These are phyloP conservation scores for Thelonectria rubi DNA, from an alignment of 2,329 filamentous ascomycete species.

Conservation along the genomic window DNA sequence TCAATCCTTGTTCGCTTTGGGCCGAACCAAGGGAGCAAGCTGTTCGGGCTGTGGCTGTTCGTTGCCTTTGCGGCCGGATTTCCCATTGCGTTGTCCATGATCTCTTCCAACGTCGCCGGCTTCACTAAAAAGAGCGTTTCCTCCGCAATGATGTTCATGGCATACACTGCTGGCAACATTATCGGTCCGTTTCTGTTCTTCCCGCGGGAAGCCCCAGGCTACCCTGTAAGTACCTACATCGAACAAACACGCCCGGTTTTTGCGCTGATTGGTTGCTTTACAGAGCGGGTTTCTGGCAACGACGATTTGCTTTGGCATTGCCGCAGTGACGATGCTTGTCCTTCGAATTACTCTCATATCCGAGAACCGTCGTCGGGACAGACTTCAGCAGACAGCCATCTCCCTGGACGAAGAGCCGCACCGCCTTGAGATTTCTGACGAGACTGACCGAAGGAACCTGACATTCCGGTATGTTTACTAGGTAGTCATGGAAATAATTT, in stretches of 20 bases:
- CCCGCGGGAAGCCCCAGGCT: slow-evolving; percentile 29
- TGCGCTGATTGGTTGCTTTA: not conserved
- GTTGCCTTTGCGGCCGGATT: slow-evolving; percentile 36
- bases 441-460: slow-evolving; percentile 31
- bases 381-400: slow-evolving; percentile 9
- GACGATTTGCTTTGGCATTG: slow-evolving; percentile 33
- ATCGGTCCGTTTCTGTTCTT: slow-evolving; percentile 39
- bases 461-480: slow-evolving; percentile 38
- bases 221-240: slow-evolving; percentile 28
- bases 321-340: slow-evolving; percentile 25
- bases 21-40: slow-evolving; percentile 27
- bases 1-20: slow-evolving; percentile 34
- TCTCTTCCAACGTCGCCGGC: slow-evolving; percentile 36
- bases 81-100: slow-evolving; percentile 31
- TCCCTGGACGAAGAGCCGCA: not conserved
- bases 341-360: slow-evolving; percentile 27
- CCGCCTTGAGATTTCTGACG: slow-evolving; percentile 31
- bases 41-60: slow-evolving; percentile 33
- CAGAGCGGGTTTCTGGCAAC: slow-evolving; percentile 38
- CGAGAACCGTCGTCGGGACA: slow-evolving; percentile 32
- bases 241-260: fast-evolving
- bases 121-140: slow-evolving; percentile 39
- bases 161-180: slow-evolving; percentile 34
- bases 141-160: slow-evolving; percentile 38
- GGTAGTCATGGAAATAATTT: not conserved